A percentile compares a stretch with the other conserved stretches of the same genome.
These are phyloP conservation scores for Eucalyptus victrix DNA, from an alignment of 345 rosid genomes.

Conservation along the genomic window DNA sequence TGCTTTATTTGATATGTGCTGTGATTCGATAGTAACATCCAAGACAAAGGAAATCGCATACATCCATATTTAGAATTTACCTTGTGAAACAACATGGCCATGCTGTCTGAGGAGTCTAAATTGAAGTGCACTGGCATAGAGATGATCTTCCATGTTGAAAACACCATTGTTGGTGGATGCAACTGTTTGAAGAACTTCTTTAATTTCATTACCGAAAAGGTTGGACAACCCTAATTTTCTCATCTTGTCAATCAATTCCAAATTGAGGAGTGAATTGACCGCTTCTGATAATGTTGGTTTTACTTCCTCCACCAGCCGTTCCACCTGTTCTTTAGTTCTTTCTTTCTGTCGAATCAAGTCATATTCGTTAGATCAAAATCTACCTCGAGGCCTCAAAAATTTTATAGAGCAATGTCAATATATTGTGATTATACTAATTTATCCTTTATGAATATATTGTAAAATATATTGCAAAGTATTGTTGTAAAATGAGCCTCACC, in stretches of 20 bases:
- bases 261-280: neutral
- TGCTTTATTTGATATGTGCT: neutral
- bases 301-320: constrained; percentile 5
- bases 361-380: neutral
- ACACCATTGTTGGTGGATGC: neutral
- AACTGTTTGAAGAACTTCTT: neutral
- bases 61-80: neutral
- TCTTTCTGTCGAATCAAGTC: constrained; percentile 5
- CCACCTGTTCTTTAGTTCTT: neutral
- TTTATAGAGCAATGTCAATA: neutral
- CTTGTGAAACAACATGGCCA: constrained; percentile 28
- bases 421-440: neutral
- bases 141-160: neutral
- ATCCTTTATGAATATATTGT: neutral
- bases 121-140: constrained; percentile 13
- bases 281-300: constrained; percentile 7
- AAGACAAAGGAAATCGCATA: neutral
- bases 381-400: neutral
- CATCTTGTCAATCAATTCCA: constrained; percentile 24
- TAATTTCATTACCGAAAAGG: constrained; percentile 17
- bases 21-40: neutral
- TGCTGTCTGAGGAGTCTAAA: constrained; percentile 36
- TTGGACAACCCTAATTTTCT: constrained; percentile 18
- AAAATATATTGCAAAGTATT: neutral
- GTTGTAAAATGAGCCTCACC: neutral